Evolutionary conservation across 192 early-diverging fungal species (phyloP).

Genomic region (Coemansia sp.): DNA sequence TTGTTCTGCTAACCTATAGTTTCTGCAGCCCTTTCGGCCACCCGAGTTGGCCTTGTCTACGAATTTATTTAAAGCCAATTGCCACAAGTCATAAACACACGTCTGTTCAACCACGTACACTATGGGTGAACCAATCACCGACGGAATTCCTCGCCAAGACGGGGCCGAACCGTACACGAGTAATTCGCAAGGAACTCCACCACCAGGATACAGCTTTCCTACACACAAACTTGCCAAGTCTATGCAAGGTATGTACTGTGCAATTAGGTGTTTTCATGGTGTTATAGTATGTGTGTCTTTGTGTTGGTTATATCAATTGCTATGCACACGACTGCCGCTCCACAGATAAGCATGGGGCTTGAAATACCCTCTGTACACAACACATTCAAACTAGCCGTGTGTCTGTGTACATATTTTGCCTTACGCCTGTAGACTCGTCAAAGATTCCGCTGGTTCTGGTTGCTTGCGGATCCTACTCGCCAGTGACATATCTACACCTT

Average conservation of each 20-base stretch:
- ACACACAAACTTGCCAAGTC: slow-evolving; percentile 54
- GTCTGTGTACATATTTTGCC: neutral
- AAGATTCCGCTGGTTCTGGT: slow-evolving; percentile 84
- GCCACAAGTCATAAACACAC: neutral
- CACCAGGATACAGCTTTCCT: slow-evolving; percentile 51
- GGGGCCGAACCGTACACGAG: slow-evolving; percentile 20
- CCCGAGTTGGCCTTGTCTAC: neutral
- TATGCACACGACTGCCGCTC: too few relatives aligned
- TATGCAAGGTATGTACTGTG: slow-evolving; percentile 23
- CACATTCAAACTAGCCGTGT: neutral
- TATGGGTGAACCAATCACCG: slow-evolving; percentile 41
- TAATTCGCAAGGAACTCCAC: slow-evolving; percentile 37
- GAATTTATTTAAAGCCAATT: neutral
- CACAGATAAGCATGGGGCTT: neutral
- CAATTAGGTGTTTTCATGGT: neutral
- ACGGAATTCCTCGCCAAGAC: slow-evolving; percentile 44
- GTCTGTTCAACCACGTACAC: neutral
- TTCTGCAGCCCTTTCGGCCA: neutral
- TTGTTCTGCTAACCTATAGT: neutral
- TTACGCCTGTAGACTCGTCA: slow-evolving; percentile 32
- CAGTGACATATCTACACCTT: slow-evolving; percentile 95
- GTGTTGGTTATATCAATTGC: too few relatives aligned
- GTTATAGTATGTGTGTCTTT: too few relatives aligned
- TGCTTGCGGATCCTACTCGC: slow-evolving; percentile 96
- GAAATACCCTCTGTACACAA: neutral